Percentiles rank a stretch among this genome's conserved stretches.
phyloP scores from a whole-genome alignment of 2,329 filamentous ascomycete species.

The Rhynchosporium secalis region DNA sequence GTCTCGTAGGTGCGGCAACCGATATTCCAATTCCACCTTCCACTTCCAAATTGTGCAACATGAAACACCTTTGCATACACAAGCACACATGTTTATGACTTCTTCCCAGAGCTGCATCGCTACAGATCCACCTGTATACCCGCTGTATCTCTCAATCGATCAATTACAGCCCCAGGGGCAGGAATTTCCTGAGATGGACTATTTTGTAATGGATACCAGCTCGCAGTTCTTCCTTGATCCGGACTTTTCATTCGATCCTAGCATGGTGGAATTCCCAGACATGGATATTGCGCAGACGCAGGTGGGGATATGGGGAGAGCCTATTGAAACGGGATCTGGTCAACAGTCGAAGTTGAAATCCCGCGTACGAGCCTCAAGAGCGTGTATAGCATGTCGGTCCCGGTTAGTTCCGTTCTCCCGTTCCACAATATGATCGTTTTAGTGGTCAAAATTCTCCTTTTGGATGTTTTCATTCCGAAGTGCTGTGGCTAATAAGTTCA shows the following conservation, averaged over 20 bases:
- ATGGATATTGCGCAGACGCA: slow-evolving; percentile 8
- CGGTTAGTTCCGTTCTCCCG: neutral
- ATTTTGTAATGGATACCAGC: slow-evolving; percentile 1
- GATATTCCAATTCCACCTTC: neutral
- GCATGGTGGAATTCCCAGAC: neutral
- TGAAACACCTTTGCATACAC: neutral
- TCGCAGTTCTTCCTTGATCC: slow-evolving; percentile 13
- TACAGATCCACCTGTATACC: slow-evolving; percentile 1
- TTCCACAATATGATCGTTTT: neutral
- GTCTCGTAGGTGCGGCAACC: slow-evolving; percentile 9
- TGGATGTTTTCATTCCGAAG: neutral
- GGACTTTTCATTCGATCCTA: slow-evolving; percentile 4
- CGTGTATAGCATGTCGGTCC: slow-evolving; percentile 53
- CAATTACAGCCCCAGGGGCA: neutral
- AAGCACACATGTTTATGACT: neutral
- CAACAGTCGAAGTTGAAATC: slow-evolving; percentile 18
- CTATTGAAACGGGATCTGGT: neutral
- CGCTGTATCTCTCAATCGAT: neutral
- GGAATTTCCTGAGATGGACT: slow-evolving; percentile 5
- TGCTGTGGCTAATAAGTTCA: neutral
- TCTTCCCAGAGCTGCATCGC: neutral
- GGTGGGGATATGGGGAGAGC: neutral
- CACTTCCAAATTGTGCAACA: neutral
- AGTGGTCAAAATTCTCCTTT: neutral
- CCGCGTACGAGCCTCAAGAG: slow-evolving; percentile 41